phyloP scores from a whole-genome alignment of 2,329 filamentous ascomycete species.

The Hortaea sp. region DNA sequence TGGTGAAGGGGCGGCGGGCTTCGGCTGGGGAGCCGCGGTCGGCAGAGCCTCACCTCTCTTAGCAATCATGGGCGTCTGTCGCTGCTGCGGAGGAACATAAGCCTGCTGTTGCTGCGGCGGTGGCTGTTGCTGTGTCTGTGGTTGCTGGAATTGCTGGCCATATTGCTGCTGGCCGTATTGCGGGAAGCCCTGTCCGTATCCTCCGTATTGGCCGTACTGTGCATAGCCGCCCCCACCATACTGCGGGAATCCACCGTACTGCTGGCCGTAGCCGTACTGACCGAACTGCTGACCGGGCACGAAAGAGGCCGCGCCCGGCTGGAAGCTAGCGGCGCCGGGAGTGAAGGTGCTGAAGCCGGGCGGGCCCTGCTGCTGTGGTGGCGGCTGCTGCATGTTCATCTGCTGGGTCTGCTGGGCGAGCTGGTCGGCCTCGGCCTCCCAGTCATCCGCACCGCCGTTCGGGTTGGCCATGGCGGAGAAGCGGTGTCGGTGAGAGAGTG shows the following conservation, averaged over 20 bases:
- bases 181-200: conserved; percentile 25
- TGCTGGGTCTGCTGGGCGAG: conserved; percentile 29
- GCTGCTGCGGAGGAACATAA: conserved; percentile 42
- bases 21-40: conserved; percentile 31
- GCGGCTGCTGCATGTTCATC: conserved; percentile 24
- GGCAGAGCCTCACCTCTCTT: conserved; percentile 48
- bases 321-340: conserved; percentile 22
- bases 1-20: conserved; percentile 41
- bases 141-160: conserved; percentile 27
- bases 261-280: conserved; percentile 30
- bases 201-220: conserved; percentile 16
- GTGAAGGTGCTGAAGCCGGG: conserved; percentile 21
- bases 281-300: conserved; percentile 27
- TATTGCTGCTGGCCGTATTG: conserved; percentile 33
- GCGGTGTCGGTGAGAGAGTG: not conserved
- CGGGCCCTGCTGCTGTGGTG: conserved; percentile 9
- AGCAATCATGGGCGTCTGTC: conserved; percentile 50
- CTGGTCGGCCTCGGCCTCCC: conserved; percentile 51
- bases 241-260: conserved; percentile 16
- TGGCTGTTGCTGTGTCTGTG: conserved; percentile 17
- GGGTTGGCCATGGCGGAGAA: conserved; percentile 1
- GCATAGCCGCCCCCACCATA: conserved; percentile 9
- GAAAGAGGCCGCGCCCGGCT: conserved; percentile 27
- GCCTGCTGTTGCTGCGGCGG: conserved; percentile 34
- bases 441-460: conserved; percentile 49